These are phyloP conservation scores for Termitomyces sp. DNA, from an alignment of 768 basidiomycete species.

Conservation along the genomic window DNA sequence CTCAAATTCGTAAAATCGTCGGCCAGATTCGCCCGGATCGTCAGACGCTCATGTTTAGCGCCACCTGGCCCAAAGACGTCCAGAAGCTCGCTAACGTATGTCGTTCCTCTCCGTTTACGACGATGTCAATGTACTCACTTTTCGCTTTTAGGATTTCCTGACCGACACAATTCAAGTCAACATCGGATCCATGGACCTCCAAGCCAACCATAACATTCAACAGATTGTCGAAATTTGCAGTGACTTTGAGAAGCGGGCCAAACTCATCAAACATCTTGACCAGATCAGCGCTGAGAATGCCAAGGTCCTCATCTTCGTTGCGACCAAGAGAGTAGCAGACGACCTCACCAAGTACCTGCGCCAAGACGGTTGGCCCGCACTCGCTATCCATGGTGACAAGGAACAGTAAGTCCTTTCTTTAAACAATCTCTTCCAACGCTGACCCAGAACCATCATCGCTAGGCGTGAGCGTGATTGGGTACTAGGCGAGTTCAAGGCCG, in stretches of 20 bases:
- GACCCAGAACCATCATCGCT: slow-evolving; percentile 2
- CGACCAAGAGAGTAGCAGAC: slow-evolving; percentile 96
- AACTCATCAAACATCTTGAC: slow-evolving; percentile 95
- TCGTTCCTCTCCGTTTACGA: neutral
- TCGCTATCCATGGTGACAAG: slow-evolving; percentile 99
- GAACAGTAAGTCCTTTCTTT: slow-evolving; percentile 67
- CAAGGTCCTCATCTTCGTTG: slow-evolving; percentile 98
- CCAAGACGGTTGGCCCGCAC: slow-evolving; percentile 99
- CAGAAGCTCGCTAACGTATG: slow-evolving; percentile 90
- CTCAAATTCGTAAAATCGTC: slow-evolving; percentile 98
- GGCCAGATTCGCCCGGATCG: slow-evolving; percentile 96
- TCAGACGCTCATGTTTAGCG: slow-evolving; percentile 99
- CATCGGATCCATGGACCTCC: slow-evolving; percentile 97
- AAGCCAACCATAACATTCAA: slow-evolving; percentile 96
- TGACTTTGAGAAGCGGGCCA: slow-evolving; percentile 95
- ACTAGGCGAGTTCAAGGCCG: slow-evolving; percentile 95
- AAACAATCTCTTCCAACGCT: neutral
- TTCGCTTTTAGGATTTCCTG: slow-evolving; percentile 74
- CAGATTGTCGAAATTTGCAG: slow-evolving; percentile 97
- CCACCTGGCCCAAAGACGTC: slow-evolving; percentile 99
- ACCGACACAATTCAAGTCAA: slow-evolving; percentile 98
- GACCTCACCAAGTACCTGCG: slow-evolving; percentile 98
- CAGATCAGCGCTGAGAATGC: slow-evolving; percentile 96
- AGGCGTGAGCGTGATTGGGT: slow-evolving; percentile 99
- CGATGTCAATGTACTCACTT: neutral